A percentile compares a stretch with the other conserved stretches of the same genome.
Conservation (phyloP, 306 rosid species). For the Cucurbita argyrosperma region DNA sequence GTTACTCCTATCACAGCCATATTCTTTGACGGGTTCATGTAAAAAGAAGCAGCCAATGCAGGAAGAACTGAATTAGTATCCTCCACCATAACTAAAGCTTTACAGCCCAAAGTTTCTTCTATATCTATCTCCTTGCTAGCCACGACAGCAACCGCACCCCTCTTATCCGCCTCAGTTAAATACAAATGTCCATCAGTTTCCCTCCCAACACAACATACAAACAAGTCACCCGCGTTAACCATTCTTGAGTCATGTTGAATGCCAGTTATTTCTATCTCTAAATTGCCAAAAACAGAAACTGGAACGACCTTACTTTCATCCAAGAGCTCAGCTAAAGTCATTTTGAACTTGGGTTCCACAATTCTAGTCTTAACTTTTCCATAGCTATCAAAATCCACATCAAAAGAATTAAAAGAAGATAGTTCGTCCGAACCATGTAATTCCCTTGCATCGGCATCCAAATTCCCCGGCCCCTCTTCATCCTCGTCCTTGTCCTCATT, state of each 20-base stretch:
- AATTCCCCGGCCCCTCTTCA: constrained; percentile 13
- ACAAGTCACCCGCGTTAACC: constrained; percentile 64
- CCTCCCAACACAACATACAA: constrained; percentile 58
- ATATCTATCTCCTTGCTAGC: constrained; percentile 88
- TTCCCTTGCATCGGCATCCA: constrained; percentile 15
- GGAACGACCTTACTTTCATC: constrained; percentile 95
- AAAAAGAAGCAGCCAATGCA: constrained; percentile 68
- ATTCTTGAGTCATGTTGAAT: constrained; percentile 79
- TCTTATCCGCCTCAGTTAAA: constrained; percentile 90
- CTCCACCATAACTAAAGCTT: constrained; percentile 90
- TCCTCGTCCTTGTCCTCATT: constrained; percentile 17
- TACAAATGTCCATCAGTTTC: constrained; percentile 52
- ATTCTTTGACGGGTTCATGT: constrained; percentile 63
- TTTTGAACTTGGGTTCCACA: constrained; percentile 69
- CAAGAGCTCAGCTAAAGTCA: constrained; percentile 76
- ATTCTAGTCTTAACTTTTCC: constrained; percentile 61
- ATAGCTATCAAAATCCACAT: constrained; percentile 64
- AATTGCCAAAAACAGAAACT: constrained; percentile 63
- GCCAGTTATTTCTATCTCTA: constrained; percentile 79
- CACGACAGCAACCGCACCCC: constrained; percentile 85
- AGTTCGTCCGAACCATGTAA: constrained; percentile 10
- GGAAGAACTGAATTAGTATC: constrained; percentile 64
- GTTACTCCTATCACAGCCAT: constrained; percentile 74
- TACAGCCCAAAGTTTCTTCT: constrained; percentile 67
- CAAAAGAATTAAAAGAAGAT: constrained; percentile 39